Conservation (phyloP, 345 rosid species). For the Euphorbia lathyris region DNA sequence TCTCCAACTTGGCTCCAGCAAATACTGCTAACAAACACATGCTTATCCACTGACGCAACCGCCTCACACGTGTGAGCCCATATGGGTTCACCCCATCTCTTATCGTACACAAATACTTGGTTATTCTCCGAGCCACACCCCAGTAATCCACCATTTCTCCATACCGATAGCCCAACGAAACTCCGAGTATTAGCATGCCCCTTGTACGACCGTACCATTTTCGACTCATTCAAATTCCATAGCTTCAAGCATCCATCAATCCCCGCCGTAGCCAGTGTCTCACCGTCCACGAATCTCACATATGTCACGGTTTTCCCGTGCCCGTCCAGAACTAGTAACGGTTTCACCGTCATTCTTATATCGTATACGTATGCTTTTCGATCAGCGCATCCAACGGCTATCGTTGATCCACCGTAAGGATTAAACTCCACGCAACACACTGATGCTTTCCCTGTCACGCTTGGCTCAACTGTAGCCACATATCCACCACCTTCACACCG, state of each 20-base stretch:
- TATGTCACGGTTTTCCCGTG: constrained; percentile 76
- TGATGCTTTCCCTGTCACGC: constrained; percentile 34
- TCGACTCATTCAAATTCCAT: constrained; percentile 40
- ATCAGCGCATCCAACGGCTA: constrained; percentile 80
- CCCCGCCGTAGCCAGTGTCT: constrained; percentile 49
- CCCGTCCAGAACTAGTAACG: constrained; percentile 46
- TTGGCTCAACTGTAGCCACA: constrained; percentile 50
- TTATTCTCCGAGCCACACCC: constrained; percentile 83
- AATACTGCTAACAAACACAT: constrained; percentile 70
- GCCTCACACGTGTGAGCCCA: constrained; percentile 47
- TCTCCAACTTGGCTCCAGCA: constrained; percentile 70
- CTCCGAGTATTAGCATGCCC: constrained; percentile 73
- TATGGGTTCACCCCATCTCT: constrained; percentile 73
- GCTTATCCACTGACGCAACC: constrained; percentile 23
- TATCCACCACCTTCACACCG: constrained; percentile 45
- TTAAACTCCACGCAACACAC: constrained; percentile 81
- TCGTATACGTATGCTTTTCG: constrained; percentile 67
- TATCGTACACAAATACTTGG: constrained; percentile 70
- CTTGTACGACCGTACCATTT: constrained; percentile 45
- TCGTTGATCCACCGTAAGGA: constrained; percentile 45
- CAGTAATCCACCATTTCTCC: constrained; percentile 68
- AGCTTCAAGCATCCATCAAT: constrained; percentile 72
- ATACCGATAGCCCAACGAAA: constrained; percentile 78
- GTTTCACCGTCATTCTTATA: constrained; percentile 42
- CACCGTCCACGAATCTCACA: constrained; percentile 41